Evolutionary conservation across 768 basidiomycete species (phyloP), one percentile per base, ranked within the genome.

Genomic region (Tricholoma furcatifolium): DNA sequence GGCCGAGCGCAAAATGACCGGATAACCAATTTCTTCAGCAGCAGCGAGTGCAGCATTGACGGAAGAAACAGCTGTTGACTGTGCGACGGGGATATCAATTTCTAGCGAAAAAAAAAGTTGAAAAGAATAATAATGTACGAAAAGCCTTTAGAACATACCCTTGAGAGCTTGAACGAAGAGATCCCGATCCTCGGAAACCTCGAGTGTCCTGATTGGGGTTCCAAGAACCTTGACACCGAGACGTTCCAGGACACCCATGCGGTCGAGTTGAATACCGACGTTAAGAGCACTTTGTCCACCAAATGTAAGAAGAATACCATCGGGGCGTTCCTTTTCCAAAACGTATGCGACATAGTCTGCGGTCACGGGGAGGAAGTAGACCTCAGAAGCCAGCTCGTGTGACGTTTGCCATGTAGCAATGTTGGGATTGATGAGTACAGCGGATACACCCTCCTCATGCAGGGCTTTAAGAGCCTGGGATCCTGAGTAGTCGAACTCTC

Each of bases 351-450:
- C 97, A 70, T 98, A 98, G 70, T 98, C 97, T 47, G 91, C 74
- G 0, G 97, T 98, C 63, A 99, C 84, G 43, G 97, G 97, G 32
- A 99, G 73, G 74, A 98, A 99, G 74, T 98, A 99, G 60, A 98
- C 93, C 68, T 98, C 92, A 1, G 88, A 88, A 24, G 97, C 97
- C 58, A 99, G 79, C 68, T 98, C 87, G 67, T 99, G 97, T 7
- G 95, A 98, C 1, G 97, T 98, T 73, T 99, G 97, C 88, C 96
- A 98, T 27, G 97, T 98, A 39, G 97, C 96, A 59, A 98, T 98
- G 67, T 99, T 98, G 43, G 97, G 97, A 70, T 98, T 99, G 70
- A 99, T 93, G 58, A 99, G 85, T 57, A 99, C 86, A 30, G 93
- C 91, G 51, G 90, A 82, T 47, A 99, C 87, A 48, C 95, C 95